Conservation (phyloP, 306 rosid genomes). For the Glycine latifolia region DNA sequence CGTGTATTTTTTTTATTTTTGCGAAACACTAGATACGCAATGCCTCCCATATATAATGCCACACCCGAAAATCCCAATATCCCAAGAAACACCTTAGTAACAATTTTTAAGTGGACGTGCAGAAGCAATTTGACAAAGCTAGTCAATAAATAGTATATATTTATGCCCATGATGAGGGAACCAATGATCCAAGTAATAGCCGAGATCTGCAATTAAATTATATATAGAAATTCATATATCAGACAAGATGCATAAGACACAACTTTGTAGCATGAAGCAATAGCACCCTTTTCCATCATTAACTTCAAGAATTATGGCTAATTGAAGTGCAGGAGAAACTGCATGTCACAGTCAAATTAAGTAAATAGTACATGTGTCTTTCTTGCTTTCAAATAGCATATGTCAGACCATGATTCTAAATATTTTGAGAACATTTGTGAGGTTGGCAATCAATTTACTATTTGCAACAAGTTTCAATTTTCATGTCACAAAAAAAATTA, state of each 20-base stretch:
- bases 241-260: constrained; percentile 28
- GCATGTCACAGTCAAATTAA: too few species aligned
- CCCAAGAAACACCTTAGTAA: constrained; percentile 60
- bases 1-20: constrained; percentile 57
- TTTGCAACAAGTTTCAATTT: constrained; percentile 6
- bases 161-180: constrained; percentile 72
- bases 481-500: constrained; percentile 41
- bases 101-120: constrained; percentile 55
- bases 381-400: not conserved
- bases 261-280: constrained; percentile 4
- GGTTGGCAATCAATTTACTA: not conserved
- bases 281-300: constrained; percentile 7
- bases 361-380: not conserved
- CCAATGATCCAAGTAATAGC: constrained; percentile 69
- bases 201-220: constrained; percentile 60
- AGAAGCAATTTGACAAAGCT: constrained; percentile 67
- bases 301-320: not conserved
- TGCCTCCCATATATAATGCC: constrained; percentile 74
- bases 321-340: not conserved
- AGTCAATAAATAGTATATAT: constrained; percentile 66
- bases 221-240: not conserved
- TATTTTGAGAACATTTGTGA: not conserved
- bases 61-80: constrained; percentile 69
- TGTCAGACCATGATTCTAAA: not conserved
- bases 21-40: constrained; percentile 66